Evolutionary conservation across 1,139 yeast genomes (phyloP).

Genomic region (Protomyces arabidopsidicola): DNA sequence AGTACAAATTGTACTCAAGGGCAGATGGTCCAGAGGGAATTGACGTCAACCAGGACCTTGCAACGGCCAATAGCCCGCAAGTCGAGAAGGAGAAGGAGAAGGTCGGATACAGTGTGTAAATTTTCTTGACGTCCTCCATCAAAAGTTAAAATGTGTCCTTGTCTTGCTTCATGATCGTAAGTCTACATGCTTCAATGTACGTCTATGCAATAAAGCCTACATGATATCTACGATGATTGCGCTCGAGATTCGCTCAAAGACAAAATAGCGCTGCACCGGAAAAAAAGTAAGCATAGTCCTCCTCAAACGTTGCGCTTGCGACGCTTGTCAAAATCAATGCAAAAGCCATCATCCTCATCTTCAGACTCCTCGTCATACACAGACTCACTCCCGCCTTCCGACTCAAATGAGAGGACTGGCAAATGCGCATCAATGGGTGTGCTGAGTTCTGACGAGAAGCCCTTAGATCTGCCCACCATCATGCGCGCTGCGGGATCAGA

Average conservation of each 20-base stretch:
- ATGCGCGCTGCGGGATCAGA: conserved; percentile 1
- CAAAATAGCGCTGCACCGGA: too few species aligned
- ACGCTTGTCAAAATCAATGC: conserved; percentile 19
- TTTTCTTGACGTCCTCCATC: not conserved
- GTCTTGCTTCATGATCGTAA: too few species aligned
- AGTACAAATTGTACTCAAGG: conserved; percentile 12
- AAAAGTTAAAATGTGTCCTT: too few species aligned
- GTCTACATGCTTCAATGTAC: too few species aligned
- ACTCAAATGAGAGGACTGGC: conserved; percentile 2
- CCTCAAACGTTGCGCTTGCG: not conserved
- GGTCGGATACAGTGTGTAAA: not conserved
- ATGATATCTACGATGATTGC: too few species aligned
- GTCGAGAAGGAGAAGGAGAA: not conserved
- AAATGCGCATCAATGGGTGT: not conserved
- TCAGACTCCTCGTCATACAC: conserved; percentile 1
- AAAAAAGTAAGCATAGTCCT: too few species aligned
- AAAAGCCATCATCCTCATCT: conserved; percentile 15
- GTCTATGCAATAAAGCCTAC: too few species aligned
- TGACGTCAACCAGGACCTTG: conserved; percentile 12
- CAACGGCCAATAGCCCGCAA: conserved; percentile 7
- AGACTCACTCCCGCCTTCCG: not conserved
- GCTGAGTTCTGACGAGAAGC: conserved; percentile 3
- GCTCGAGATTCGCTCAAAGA: too few species aligned
- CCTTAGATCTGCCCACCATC: conserved; percentile 6
- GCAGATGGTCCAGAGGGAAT: conserved; percentile 26